Evolutionary conservation across 257 asterid genomes (phyloP), one percentile per base, ranked within the genome.

Genomic region (Solanum rostratum): DNA sequence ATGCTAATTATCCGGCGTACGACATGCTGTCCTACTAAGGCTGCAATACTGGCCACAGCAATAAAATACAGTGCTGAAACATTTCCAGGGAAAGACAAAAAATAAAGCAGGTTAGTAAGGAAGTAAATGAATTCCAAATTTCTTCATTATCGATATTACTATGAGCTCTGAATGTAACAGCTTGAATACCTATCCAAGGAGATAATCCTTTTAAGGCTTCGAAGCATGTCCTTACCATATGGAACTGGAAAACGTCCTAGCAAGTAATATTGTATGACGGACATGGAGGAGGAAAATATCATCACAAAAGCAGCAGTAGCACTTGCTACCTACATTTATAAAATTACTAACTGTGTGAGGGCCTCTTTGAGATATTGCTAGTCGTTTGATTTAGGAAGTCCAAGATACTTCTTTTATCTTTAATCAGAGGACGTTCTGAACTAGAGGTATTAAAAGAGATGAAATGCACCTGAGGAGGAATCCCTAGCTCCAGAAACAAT

Each of bases 261-360:
- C 78, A 91, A 90, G 89, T 91, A 91, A 66, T 92, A 92, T 66
- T 92, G 92, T 80, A 92, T 88, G 59, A 92, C 90, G 4, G 95
- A 91, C 95, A 92, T 92, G 87, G 95, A 92, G 24, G 94, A 89
- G 3, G 95, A 91, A 85, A 90, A 91, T 46, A 87, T 81, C 94
- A 92, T 90, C 33, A 88, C 86, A 39, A 92, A 83, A 41, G 93
- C 90, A 66, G 95, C 90, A 22, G 95, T 92, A 62, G 94, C 94
- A 83, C 94, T 92, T 45, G 95, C 89, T 4, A 90, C 94, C 95
- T 92, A 84, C 85, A 79, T 62, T 60, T 5, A 55, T 7, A 37
- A 60, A 24, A 54, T 0, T 14, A 55, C 62, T 55, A 55, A 0
- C 24, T 55, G 27, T 66, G 76, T 68, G 76, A 68, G 76, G 18